Evolutionary conservation across 495 filamentous ascomycete species (phyloP).

Genomic region (Bombardia bombarda): DNA sequence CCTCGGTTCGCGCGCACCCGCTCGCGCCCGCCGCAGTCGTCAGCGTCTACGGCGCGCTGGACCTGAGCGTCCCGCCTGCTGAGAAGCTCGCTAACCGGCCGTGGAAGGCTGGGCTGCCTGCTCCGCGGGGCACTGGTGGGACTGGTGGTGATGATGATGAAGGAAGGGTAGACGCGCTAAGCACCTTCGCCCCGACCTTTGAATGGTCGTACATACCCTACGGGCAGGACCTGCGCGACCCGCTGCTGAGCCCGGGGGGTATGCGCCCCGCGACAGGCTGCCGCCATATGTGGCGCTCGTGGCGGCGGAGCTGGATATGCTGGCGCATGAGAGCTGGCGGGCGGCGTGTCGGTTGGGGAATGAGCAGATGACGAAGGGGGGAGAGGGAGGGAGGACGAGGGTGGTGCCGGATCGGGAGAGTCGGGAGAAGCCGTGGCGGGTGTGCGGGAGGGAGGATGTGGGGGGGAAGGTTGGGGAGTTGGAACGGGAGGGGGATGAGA

Average conservation of each 20-base stretch:
- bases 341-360: constrained; percentile 21
- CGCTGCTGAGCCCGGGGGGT: constrained; percentile 21
- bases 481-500: constrained; percentile 19
- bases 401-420: constrained; percentile 10
- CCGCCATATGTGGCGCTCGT: constrained; percentile 37
- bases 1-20: constrained; percentile 16
- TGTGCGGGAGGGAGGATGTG: constrained; percentile 5
- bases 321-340: constrained; percentile 24
- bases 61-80: constrained; percentile 13
- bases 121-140: constrained; percentile 10
- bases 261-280: constrained; percentile 17
- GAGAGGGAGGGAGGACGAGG: constrained; percentile 9
- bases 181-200: constrained; percentile 12
- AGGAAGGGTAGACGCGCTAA: constrained; percentile 14
- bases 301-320: constrained; percentile 40
- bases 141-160: no score
- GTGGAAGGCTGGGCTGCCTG: constrained; percentile 19
- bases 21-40: constrained; percentile 16
- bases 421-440: constrained; percentile 1
- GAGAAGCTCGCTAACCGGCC: constrained; percentile 22
- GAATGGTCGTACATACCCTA: constrained; percentile 24
- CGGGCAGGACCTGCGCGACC: constrained; percentile 19
- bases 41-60: constrained; percentile 19
- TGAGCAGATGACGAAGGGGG: not conserved
- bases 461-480: constrained; percentile 1